Evolutionary conservation across 192 early-diverging fungal genomes (phyloP).

Genomic region (Rhizophagus clarus): DNA sequence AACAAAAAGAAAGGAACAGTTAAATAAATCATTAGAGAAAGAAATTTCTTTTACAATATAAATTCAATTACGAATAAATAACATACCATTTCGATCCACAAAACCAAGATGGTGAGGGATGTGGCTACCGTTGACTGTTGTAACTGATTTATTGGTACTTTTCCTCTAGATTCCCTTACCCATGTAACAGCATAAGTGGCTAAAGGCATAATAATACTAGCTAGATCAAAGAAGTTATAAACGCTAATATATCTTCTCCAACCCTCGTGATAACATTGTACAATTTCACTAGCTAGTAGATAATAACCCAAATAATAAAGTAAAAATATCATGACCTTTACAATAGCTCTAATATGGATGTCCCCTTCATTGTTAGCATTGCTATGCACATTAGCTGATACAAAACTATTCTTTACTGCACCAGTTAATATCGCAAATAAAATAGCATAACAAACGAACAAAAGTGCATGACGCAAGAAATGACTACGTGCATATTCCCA

Average conservation of each 20-base stretch:
- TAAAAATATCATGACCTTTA: too few species aligned
- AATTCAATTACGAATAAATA: too few species aligned
- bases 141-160: background rate
- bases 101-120: background rate
- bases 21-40: background rate
- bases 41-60: background rate
- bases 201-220: background rate
- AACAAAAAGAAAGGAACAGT: background rate
- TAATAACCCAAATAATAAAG: constrained; percentile 7
- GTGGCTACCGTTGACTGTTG: background rate
- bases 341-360: too few species aligned
- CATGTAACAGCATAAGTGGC: background rate
- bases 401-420: background rate
- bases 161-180: background rate
- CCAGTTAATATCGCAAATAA: background rate
- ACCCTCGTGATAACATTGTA: background rate
- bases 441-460: background rate
- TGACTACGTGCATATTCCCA: background rate
- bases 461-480: background rate
- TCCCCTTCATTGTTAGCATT: too few species aligned
- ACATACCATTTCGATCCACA: background rate
- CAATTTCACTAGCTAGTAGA: background rate
- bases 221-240: background rate
- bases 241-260: background rate
- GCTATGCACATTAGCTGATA: background rate